Base-by-base conservation (phyloP, 495 filamentous ascomycete genomes). In the Sphaerosporella brunnea region DNA sequence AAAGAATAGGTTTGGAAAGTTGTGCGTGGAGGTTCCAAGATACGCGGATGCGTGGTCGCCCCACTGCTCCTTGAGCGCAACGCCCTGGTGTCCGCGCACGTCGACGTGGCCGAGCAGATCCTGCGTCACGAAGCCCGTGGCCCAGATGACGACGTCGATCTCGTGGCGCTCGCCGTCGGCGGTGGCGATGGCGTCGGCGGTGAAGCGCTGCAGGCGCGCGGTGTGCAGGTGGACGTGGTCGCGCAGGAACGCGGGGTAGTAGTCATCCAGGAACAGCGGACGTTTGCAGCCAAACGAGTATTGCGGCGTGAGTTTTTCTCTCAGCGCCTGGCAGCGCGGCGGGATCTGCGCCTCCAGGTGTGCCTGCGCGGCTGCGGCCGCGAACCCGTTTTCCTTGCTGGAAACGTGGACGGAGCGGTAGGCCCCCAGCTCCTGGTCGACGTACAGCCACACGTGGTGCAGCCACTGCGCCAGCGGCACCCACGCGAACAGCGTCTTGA, bases 211-310 rank as follows among this genome's bases (percentile, higher is more conserved):
- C 20, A 67, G 58, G 3, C 62, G 66, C 19, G 74, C 48, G 9
- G 73, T 68, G 44, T 73, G 60, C 5, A 73, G 61, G 40, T 70
- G 70, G 20, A 66, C 68, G 1, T 67, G 65, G 0, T 67, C 67
- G 0, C 73, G 72, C 1, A 68, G 69, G 2, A 74, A 39, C 23
- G 45, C 23, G 10, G 34, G 45, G 45, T 48, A 48, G 45, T 38
- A 48, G 35, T 37, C 26, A 39, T 48, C 45, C 21, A 39, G 20
- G 35, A 48, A 39, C 34, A 48, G 19, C 2, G 45, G 63, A 3
- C 72, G 69, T 32, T 67, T 65, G 47, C 70, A 74, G 2, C 68
- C 68, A 26, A 69, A 61, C 23, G 60, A 58, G 49, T 60, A 73
- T 4, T 63, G 52, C 0, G 69, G 70, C 2, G 68, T 66, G 42